phyloP scores from a whole-genome alignment of 176 grass and related monocot genomes.

The Cenchrus purpureus region DNA sequence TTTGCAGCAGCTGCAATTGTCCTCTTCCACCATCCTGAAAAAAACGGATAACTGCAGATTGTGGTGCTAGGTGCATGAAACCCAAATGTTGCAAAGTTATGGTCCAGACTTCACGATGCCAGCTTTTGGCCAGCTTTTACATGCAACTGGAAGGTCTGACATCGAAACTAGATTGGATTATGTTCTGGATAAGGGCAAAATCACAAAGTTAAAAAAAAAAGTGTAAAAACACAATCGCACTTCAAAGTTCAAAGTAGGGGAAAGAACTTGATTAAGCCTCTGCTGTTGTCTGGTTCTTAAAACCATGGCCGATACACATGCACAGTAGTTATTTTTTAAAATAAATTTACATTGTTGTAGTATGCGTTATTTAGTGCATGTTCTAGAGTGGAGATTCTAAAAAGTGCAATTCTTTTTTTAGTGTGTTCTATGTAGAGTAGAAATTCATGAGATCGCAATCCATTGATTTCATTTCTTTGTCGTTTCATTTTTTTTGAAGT shows the following conservation, averaged over 20 bases:
- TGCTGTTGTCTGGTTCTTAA: background rate
- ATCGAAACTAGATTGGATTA: background rate
- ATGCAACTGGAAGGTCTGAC: background rate
- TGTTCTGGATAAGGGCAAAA: background rate
- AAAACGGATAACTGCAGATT: too few species aligned
- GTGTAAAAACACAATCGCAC: too few species aligned
- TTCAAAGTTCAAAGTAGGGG: too few species aligned
- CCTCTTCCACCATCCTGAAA: too few species aligned
- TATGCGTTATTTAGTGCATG: background rate
- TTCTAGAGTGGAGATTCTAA: background rate
- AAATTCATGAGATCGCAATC: slow-evolving; percentile 2
- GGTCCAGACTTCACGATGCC: background rate
- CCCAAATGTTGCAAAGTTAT: too few species aligned
- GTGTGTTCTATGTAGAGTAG: background rate
- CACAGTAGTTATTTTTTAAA: background rate
- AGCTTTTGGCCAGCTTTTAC: background rate
- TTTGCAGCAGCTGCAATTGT: too few species aligned
- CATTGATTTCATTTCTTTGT: background rate
- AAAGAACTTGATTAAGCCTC: background rate
- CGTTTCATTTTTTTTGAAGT: background rate
- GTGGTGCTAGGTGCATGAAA: too few species aligned
- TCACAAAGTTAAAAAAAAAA: too few species aligned
- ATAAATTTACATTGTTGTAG: slow-evolving; percentile 8
- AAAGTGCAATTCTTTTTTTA: background rate
- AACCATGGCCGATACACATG: background rate